Base-by-base conservation (phyloP, 2,329 filamentous ascomycete species). In the Pseudocercospora fijiensis region DNA sequence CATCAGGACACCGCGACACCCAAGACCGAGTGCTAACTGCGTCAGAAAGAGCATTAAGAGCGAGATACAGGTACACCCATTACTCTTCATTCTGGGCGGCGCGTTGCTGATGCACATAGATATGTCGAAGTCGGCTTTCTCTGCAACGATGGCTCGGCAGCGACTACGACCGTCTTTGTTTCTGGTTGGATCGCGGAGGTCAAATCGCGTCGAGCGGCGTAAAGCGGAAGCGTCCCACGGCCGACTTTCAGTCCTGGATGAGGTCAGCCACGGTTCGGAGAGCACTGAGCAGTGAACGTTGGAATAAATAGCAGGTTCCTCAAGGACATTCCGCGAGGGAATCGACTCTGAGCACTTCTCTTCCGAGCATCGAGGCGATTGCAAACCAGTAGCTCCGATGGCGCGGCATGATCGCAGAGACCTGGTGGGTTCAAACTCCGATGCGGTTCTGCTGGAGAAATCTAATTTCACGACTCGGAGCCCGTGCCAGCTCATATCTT, bases 181-280 rank as follows among this genome's bases (percentile, higher is more conserved):
- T 45, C 37, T 45, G 33, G 30, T 5, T 57, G 6, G 6, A 28
- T 11, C 37, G 33, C n/a, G 55, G 26, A 4, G 55, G 30, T 41
- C 6, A 2, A 1, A 8, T 5, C 18, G n/a, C 16, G 37, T 41
- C 13, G 37, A 41, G 37, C 16, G 37, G 37, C 16, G 16, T 5
- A 18, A 41, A 41, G 37, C 24, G 24, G 1, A 37, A 33, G 28
- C 26, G 33, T 20, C 53, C 24, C 7, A 5, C 1, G 7, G 18
- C 20, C 11, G 53, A 56, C 53, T 56, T 22, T n/a, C 53, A 30
- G 28, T 56, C 53, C 20, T 56, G 53, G 53, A 11, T 33, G 16
- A n/a, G 20, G 10, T 30, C 53, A 2, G 26, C 26, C 1, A 26
- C 28, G 11, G 26, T 41, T 3, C 26, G 28, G 20, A 37, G 28